Conservation (phyloP, 805 yeast genomes). For the Candida nemodendra region DNA sequence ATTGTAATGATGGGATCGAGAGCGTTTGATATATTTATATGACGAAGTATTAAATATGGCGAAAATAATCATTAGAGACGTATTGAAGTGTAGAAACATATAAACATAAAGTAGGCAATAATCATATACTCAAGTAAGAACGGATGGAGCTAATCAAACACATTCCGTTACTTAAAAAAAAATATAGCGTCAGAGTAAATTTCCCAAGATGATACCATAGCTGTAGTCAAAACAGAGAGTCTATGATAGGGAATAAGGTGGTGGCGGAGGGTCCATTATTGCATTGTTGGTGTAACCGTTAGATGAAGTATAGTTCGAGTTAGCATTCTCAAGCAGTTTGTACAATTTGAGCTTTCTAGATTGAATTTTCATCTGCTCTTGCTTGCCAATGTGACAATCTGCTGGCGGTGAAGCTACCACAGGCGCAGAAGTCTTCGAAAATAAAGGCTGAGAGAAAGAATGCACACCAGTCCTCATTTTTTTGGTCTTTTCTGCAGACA, state of each 20-base stretch:
- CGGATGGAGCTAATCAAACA: too few species aligned
- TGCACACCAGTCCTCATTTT: slow-evolving; percentile 4
- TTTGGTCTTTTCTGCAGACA: slow-evolving; percentile 11
- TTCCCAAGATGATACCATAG: too few species aligned
- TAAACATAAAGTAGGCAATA: too few species aligned
- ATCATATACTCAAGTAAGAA: too few species aligned
- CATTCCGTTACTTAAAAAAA: too few species aligned
- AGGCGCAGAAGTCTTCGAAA: slow-evolving; percentile 2
- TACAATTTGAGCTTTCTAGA: slow-evolving; percentile 28
- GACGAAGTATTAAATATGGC: too few species aligned
- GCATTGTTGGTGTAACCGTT: slow-evolving; percentile 7
- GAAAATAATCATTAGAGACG: too few species aligned
- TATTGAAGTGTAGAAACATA: too few species aligned
- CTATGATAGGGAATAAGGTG: slow-evolving; percentile 22
- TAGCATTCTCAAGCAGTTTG: slow-evolving; percentile 20
- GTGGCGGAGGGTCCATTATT: slow-evolving; percentile 24
- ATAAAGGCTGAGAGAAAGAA: slow-evolving; percentile 4
- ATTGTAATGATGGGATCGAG: too few species aligned
- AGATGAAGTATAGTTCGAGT: slow-evolving; percentile 5
- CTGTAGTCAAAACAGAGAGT: too few species aligned
- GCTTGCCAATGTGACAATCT: slow-evolving; percentile 25
- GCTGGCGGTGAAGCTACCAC: slow-evolving; percentile 1
- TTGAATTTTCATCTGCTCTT: slow-evolving; percentile 25
- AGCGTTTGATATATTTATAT: too few species aligned
- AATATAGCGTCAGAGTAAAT: too few species aligned